These are phyloP conservation scores for Scheffersomyces quercinus DNA, from an alignment of 1,139 yeast species.

Conservation along the genomic window DNA sequence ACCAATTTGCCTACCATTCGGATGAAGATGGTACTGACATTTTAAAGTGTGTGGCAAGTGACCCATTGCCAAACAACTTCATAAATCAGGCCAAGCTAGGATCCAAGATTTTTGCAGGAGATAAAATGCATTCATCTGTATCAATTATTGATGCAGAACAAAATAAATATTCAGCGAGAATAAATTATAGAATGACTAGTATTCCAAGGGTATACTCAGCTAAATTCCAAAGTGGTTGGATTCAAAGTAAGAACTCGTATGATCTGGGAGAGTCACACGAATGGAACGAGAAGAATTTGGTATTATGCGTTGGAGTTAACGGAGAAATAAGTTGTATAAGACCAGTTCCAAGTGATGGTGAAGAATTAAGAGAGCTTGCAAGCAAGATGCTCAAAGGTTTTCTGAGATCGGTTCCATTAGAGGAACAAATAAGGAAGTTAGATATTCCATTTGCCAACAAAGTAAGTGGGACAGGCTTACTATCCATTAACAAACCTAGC, in stretches of 20 bases:
- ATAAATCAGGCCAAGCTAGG: conserved; percentile 38
- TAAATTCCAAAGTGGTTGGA: conserved; percentile 39
- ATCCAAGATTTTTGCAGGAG: conserved; percentile 36
- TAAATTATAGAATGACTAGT: conserved; percentile 30
- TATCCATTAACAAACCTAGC: conserved; percentile 37
- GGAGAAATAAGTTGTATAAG: conserved; percentile 46
- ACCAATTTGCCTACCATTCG: conserved; percentile 21
- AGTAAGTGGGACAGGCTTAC: conserved; percentile 43
- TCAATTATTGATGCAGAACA: conserved; percentile 23
- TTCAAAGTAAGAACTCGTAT: conserved; percentile 5
- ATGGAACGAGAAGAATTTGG: conserved; percentile 4
- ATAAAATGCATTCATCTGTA: conserved; percentile 42
- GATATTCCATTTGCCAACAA: conserved; percentile 39
- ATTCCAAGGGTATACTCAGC: conserved; percentile 44
- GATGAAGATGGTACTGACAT: conserved; percentile 9
- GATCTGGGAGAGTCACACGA: not conserved
- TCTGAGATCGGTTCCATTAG: conserved; percentile 6
- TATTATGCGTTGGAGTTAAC: conserved; percentile 47
- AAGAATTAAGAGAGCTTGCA: conserved; percentile 14
- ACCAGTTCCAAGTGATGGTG: conserved; percentile 12
- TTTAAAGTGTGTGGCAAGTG: conserved; percentile 25
- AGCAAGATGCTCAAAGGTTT: conserved; percentile 6
- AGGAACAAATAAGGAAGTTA: conserved; percentile 21
- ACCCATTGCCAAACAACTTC: conserved; percentile 37
- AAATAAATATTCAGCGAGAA: conserved; percentile 5